phyloP scores from a whole-genome alignment of 2,329 filamentous ascomycete genomes.

The Coleophoma cylindrospora region DNA sequence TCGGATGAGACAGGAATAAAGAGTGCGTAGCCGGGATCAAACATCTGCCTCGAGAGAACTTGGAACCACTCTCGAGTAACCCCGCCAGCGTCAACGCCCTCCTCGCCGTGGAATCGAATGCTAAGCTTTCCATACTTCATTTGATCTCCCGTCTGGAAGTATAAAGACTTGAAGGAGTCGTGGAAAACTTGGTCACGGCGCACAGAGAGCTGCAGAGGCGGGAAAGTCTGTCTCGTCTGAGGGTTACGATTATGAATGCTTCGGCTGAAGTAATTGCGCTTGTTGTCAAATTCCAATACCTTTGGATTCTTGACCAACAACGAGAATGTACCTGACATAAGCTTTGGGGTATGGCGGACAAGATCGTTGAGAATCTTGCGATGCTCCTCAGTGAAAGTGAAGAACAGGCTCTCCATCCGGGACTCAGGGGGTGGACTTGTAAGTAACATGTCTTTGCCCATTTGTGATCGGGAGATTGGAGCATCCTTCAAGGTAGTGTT shows the following conservation, averaged over 20 bases:
- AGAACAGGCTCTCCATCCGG: constrained; percentile 86
- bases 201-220: constrained; percentile 77
- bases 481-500: constrained; percentile 64
- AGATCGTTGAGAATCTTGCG: constrained; percentile 97
- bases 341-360: constrained; percentile 91
- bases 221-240: constrained; percentile 65
- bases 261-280: constrained; percentile 97
- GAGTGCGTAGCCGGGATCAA: constrained; percentile 94
- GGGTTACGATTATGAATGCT: constrained; percentile 75
- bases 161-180: constrained; percentile 96
- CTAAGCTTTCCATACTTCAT: constrained; percentile 99
- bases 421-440: constrained; percentile 75
- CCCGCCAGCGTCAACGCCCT: constrained; percentile 95
- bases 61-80: constrained; percentile 99
- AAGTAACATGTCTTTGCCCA: constrained; percentile 63
- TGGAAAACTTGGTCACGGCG: constrained; percentile 95
- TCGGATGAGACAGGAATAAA: constrained; percentile 97
- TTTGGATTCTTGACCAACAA: constrained; percentile 97
- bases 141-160: constrained; percentile 93
- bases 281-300: constrained; percentile 98
- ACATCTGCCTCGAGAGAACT: constrained; percentile 95
- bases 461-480: constrained; percentile 25
- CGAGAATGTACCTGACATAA: constrained; percentile 98
- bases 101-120: constrained; percentile 94
- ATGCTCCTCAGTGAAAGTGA: constrained; percentile 95